Evolutionary conservation across 169 alveolate species (phyloP), one percentile per base, ranked within the genome.

Genomic region (Condylostoma magnum): DNA sequence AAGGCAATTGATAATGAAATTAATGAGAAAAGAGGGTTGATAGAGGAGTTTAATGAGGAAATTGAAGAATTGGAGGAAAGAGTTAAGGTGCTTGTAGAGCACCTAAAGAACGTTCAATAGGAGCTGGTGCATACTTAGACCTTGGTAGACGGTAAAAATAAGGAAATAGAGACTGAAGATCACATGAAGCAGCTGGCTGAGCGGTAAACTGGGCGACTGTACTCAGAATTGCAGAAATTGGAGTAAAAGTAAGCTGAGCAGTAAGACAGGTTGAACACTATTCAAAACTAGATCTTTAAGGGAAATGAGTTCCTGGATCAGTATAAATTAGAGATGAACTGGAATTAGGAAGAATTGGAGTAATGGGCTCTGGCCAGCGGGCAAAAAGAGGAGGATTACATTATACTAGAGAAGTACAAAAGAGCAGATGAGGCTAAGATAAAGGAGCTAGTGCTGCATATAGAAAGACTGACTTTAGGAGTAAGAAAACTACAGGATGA

Each of bases 351-450:
- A 75, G 97, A 95, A 79, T 90, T 95, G 43, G 96, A 91, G 81
- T 95, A 95, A 81, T 95, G 99, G 99, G 97, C 96, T 33, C 82
- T 94, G 31, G 99, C 99, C 25, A 96, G 97, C 12, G 80, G 96
- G 53, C 94, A 93, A 77, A 95, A 95, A 77, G 97, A 95, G 70
- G 95, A 93, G 60, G 98, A 94, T 75, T 90, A 91, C 76, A 76
- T 91, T 27, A 90, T 95, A 10, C 84, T 94, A 41, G 98, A 94
- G 63, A 91, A 91, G 75, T 94, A 94, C 76, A 83, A 89, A 58
- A 77, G 98, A 66, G 96, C 95, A 41, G 98, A 94, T 77, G 98
- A 94, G 76, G 91, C 94, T 27, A 94, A 94, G 79, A 92, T 93
- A 30, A 90, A 90, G 68, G 97, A 93, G 60, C 92, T 92, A 2